These are phyloP conservation scores for Isoetes taiwanensis DNA, from an alignment of 75 land plant genomes.

Conservation along the genomic window DNA sequence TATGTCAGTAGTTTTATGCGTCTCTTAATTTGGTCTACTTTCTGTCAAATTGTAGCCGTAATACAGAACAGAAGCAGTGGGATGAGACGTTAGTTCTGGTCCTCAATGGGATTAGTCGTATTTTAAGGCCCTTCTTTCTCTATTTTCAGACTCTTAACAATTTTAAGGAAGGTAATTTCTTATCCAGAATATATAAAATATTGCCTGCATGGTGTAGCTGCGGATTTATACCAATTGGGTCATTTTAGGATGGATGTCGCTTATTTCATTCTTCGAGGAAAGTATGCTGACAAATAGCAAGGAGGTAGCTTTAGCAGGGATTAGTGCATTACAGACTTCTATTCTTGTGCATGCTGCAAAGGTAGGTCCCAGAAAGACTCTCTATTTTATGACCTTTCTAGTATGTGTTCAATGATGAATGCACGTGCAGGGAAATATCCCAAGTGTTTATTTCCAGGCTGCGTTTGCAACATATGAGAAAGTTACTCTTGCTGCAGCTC, in stretches of 20 bases:
- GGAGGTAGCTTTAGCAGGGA: conserved; percentile 90
- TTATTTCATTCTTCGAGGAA: conserved; percentile 51
- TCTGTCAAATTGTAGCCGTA: conserved; percentile 46
- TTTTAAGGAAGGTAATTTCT: conserved; percentile 43
- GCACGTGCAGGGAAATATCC: conserved; percentile 53
- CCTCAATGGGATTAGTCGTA: conserved; percentile 69
- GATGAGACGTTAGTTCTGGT: conserved; percentile 95
- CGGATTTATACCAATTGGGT: not conserved
- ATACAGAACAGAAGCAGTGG: conserved; percentile 99
- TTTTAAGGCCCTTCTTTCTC: conserved; percentile 71
- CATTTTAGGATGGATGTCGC: conserved; percentile 74
- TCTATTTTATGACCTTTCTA: not conserved
- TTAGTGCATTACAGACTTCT: conserved; percentile 61
- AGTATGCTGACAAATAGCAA: conserved; percentile 73
- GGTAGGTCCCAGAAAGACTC: conserved; percentile 26
- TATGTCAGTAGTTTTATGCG: not conserved
- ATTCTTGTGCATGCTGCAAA: conserved; percentile 56
- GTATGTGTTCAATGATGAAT: conserved; percentile 2
- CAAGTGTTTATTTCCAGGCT: conserved; percentile 44
- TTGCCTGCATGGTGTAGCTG: not conserved
- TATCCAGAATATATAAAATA: not conserved
- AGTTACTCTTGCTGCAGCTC: conserved; percentile 32
- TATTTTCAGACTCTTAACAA: conserved; percentile 48
- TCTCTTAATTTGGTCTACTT: not conserved
- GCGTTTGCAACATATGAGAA: conserved; percentile 59